Conservation (phyloP, 352 stramenopile genomes). For the Plasmopara muralis region DNA sequence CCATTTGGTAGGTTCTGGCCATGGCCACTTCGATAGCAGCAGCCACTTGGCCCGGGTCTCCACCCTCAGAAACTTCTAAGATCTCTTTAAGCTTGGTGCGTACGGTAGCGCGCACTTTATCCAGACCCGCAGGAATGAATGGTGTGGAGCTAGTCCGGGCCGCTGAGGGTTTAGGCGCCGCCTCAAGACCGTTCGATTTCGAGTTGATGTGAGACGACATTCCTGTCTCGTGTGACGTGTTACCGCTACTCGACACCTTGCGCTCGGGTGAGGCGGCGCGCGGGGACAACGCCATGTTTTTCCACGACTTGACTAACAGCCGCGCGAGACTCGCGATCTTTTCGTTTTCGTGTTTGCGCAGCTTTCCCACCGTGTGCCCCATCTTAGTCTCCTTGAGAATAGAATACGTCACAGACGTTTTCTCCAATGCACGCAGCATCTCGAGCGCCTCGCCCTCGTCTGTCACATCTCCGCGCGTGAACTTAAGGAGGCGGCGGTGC, state of each 20-base stretch:
- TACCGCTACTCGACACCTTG: constrained; percentile 22
- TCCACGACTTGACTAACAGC: constrained; percentile 82
- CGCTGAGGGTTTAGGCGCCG: constrained; percentile 18
- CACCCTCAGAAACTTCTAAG: constrained; percentile 44
- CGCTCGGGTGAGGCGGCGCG: constrained; percentile 14
- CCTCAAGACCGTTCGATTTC: constrained; percentile 25
- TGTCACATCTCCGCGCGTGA: constrained; percentile 50
- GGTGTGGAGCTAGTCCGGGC: constrained; percentile 17
- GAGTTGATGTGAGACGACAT: constrained; percentile 2
- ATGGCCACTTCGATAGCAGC: constrained; percentile 70
- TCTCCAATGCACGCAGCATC: constrained; percentile 54
- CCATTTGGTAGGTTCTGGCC: constrained; percentile 64
- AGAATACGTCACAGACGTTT: constrained; percentile 45
- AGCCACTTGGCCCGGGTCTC: constrained; percentile 43
- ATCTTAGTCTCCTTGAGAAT: constrained; percentile 84
- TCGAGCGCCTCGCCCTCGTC: constrained; percentile 58
- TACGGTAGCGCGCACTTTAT: constrained; percentile 72
- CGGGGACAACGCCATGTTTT: constrained; percentile 72
- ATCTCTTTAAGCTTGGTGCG: constrained; percentile 78
- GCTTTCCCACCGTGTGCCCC: constrained; percentile 79
- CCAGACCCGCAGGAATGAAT: constrained; percentile 63
- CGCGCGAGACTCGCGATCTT: constrained; percentile 73
- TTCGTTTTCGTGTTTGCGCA: constrained; percentile 84
- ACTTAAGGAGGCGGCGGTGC: constrained; percentile 67
- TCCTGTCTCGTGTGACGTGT: constrained; percentile 22